Evolutionary conservation across 306 rosid genomes (phyloP).

Genomic region (Cucurbita maxima): DNA sequence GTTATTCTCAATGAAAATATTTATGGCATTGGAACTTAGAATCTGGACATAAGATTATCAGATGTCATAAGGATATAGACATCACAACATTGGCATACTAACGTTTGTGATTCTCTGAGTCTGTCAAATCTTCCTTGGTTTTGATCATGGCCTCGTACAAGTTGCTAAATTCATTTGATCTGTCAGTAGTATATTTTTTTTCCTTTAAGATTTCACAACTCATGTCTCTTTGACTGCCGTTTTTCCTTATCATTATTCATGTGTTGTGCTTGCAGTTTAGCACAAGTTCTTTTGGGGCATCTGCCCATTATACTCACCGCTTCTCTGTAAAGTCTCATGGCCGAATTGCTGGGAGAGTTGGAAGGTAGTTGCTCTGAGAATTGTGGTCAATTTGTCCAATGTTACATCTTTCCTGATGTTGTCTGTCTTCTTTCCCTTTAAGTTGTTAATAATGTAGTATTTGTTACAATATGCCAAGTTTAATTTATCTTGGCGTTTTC

Average conservation of each 20-base stretch:
- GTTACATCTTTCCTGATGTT: background rate
- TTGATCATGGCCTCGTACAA: constrained; percentile 87
- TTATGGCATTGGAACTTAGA: background rate
- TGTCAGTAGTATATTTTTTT: background rate
- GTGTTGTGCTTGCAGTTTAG: constrained; percentile 48
- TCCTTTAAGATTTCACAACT: background rate
- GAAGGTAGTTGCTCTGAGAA: constrained; percentile 46
- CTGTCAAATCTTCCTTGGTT: constrained; percentile 34
- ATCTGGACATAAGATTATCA: background rate
- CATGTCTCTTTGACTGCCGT: background rate
- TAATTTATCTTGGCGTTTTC: background rate
- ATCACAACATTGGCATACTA: constrained; percentile 28
- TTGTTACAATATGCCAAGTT: background rate
- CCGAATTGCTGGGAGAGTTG: constrained; percentile 63
- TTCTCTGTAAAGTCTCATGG: constrained; percentile 87
- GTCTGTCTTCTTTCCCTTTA: background rate
- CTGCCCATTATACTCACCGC: constrained; percentile 52
- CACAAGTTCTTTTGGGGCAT: constrained; percentile 58
- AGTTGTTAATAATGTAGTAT: background rate
- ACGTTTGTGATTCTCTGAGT: constrained; percentile 69
- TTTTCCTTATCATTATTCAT: constrained; percentile 8
- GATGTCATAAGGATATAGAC: background rate
- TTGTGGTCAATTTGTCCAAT: background rate
- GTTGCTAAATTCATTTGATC: constrained; percentile 37
- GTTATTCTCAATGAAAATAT: background rate